Evolutionary conservation across 345 rosid species (phyloP).

Genomic region (Arabidopsis thaliana): DNA sequence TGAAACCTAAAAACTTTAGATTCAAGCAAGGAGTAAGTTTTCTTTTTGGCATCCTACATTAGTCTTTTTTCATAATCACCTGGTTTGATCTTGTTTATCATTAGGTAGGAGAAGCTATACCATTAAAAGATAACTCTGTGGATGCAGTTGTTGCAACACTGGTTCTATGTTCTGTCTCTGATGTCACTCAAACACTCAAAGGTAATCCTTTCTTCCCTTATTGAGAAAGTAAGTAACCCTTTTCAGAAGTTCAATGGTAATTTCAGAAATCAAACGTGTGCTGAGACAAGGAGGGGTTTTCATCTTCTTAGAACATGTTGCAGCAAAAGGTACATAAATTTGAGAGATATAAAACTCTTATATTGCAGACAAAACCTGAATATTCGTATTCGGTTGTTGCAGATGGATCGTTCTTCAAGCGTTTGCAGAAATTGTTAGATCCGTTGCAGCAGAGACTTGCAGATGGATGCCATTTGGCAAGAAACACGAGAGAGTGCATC

Average conservation of each 20-base stretch:
- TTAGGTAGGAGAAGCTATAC: conserved; percentile 90
- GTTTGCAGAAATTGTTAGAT: conserved; percentile 60
- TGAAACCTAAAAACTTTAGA: conserved; percentile 55
- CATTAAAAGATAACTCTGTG: conserved; percentile 65
- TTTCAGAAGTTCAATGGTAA: background rate
- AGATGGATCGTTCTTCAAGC: conserved; percentile 42
- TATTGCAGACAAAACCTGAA: background rate
- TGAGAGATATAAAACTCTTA: background rate
- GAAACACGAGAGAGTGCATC: conserved; percentile 67
- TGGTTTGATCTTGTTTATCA: background rate
- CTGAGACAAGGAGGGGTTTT: conserved; percentile 76
- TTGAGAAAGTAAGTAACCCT: background rate
- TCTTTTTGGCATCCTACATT: background rate
- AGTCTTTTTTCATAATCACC: background rate
- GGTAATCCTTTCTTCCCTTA: conserved; percentile 50
- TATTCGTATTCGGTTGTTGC: background rate
- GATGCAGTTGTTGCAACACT: conserved; percentile 89
- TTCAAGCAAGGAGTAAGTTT: conserved; percentile 70
- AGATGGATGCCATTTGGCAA: conserved; percentile 85
- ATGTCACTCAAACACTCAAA: conserved; percentile 63
- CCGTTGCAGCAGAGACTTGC: conserved; percentile 70
- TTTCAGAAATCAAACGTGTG: conserved; percentile 77
- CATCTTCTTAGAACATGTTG: conserved; percentile 87
- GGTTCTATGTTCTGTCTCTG: conserved; percentile 76
- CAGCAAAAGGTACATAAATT: conserved; percentile 67